Conservation (phyloP, 2,329 filamentous ascomycete species). For the Plenodomus biglobosus region DNA sequence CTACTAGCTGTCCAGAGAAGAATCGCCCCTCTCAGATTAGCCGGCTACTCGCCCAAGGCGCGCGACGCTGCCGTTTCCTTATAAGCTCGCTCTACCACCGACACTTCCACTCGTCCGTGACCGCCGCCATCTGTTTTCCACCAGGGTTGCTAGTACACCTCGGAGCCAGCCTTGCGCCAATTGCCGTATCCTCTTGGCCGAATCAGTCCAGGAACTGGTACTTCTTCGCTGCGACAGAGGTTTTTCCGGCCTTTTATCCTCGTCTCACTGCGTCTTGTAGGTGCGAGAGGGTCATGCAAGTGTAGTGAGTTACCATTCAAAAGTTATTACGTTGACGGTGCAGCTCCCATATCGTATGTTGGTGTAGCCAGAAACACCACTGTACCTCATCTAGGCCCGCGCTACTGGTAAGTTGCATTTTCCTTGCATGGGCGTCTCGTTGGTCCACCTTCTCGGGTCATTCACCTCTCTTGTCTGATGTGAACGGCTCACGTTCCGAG, state of each 20-base stretch:
- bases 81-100: conserved; percentile 28
- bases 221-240: conserved; percentile 22
- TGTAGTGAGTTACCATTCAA: conserved; percentile 28
- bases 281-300: conserved; percentile 10
- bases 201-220: conserved; percentile 26
- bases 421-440: conserved; percentile 20
- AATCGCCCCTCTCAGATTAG: conserved; percentile 27
- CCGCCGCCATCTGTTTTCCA: conserved; percentile 30
- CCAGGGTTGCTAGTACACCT: conserved; percentile 35
- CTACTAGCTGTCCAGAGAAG: not conserved
- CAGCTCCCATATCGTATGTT: conserved; percentile 16
- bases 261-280: conserved; percentile 14
- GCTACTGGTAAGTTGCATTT: conserved; percentile 36
- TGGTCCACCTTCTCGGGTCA: conserved; percentile 26
- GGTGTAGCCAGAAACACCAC: conserved; percentile 7
- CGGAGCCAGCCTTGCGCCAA: conserved; percentile 28
- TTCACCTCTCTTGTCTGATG: conserved; percentile 28
- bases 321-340: conserved; percentile 27
- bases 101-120: conserved; percentile 44
- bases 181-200: conserved; percentile 41
- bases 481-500: conserved; percentile 37
- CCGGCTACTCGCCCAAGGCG: conserved; percentile 24
- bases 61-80: conserved; percentile 23
- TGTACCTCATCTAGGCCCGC: conserved; percentile 9
- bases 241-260: conserved; percentile 33